A percentile compares a stretch with the other conserved stretches of the same genome.
phyloP scores from a whole-genome alignment of 2,329 filamentous ascomycete genomes.

The Ophiostoma sp. region DNA sequence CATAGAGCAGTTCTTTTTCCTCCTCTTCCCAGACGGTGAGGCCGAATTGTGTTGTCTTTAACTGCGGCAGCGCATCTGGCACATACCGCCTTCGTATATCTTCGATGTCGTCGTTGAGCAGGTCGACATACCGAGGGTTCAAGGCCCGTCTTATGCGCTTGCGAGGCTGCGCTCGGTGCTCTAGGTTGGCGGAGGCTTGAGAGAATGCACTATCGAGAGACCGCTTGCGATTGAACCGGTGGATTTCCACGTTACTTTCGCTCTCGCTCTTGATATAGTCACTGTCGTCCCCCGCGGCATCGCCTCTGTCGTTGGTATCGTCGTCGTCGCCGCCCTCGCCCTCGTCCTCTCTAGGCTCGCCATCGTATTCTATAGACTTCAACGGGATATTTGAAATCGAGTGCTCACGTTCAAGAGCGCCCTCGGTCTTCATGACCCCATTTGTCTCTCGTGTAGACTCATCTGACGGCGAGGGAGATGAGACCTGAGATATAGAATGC shows the following conservation, averaged over 20 bases:
- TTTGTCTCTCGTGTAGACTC: not conserved
- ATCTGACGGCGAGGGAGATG: not conserved
- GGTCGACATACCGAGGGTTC: slow-evolving; percentile 43
- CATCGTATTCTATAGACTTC: slow-evolving; percentile 4
- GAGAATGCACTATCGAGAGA: slow-evolving; percentile 12
- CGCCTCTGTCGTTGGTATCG: not conserved
- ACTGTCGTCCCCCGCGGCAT: not conserved
- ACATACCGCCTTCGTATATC: slow-evolving; percentile 42
- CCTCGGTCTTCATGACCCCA: not conserved
- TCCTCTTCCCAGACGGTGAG: slow-evolving; percentile 60
- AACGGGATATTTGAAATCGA: not conserved
- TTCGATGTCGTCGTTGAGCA: slow-evolving; percentile 55
- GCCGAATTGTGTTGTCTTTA: slow-evolving; percentile 57
- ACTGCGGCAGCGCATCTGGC: slow-evolving; percentile 30
- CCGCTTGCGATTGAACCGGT: slow-evolving; percentile 11
- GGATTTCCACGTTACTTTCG: not conserved
- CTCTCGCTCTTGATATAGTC: not conserved
- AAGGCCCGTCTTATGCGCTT: slow-evolving; percentile 39
- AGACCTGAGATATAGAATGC: not conserved
- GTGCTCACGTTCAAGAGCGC: not conserved
- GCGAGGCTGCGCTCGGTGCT: not conserved
- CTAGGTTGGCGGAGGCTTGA: not conserved
- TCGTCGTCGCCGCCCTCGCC: not conserved
- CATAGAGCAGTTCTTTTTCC: slow-evolving; percentile 69
- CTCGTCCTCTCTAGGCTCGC: not conserved